Evolutionary conservation across 805 yeast species (phyloP).

Genomic region (Saccharomyces kudriavzevii): DNA sequence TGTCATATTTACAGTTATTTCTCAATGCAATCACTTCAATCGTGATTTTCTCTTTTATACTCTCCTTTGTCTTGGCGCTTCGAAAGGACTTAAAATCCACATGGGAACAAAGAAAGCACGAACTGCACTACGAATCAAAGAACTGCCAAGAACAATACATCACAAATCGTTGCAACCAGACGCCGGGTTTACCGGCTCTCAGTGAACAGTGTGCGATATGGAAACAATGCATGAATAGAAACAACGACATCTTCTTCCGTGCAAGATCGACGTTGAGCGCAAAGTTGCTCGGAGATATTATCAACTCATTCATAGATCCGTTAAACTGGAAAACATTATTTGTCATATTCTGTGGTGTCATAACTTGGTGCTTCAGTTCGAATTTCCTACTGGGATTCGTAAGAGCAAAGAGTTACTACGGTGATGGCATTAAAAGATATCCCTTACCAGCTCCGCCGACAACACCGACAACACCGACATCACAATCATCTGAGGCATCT

Average conservation of each 20-base stretch:
- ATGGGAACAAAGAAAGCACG: slow-evolving; percentile 38
- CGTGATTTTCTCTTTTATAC: slow-evolving; percentile 38
- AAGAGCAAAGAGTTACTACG: slow-evolving; percentile 42
- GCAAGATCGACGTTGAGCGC: slow-evolving; percentile 55
- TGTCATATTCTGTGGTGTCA: slow-evolving; percentile 33
- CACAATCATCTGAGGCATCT: neutral
- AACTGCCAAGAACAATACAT: slow-evolving; percentile 44
- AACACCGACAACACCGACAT: neutral
- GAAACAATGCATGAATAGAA: slow-evolving; percentile 59
- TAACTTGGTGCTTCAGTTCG: slow-evolving; percentile 46
- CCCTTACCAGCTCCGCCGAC: neutral
- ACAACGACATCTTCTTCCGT: slow-evolving; percentile 33
- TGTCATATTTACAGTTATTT: slow-evolving; percentile 53
- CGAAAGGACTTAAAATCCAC: slow-evolving; percentile 46
- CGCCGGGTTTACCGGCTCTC: slow-evolving; percentile 49
- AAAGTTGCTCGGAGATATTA: slow-evolving; percentile 50
- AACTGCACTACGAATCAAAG: slow-evolving; percentile 43
- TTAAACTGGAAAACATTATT: slow-evolving; percentile 52
- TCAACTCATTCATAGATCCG: slow-evolving; percentile 61
- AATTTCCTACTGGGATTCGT: slow-evolving; percentile 63
- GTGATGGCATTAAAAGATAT: slow-evolving; percentile 13
- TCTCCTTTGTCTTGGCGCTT: slow-evolving; percentile 40
- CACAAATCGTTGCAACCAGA: slow-evolving; percentile 51
- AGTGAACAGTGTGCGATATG: slow-evolving; percentile 50
- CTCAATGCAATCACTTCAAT: slow-evolving; percentile 42